Conservation (phyloP, 371 early-diverging fungal species). For the Syncephalastrum contaminatum region DNA sequence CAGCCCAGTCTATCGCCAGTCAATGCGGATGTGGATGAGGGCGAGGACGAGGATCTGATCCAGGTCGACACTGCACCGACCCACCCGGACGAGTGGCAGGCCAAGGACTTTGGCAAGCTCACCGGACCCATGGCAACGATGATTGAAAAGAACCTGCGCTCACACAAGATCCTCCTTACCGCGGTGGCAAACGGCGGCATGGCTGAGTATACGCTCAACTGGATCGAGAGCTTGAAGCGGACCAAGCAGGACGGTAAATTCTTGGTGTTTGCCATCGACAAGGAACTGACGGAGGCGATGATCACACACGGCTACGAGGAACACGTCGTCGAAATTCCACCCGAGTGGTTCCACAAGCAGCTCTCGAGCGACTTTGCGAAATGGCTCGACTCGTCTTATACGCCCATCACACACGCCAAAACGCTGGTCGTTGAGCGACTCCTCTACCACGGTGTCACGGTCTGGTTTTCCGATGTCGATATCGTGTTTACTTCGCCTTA, state of each 20-base stretch:
- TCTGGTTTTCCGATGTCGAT: conserved; percentile 54
- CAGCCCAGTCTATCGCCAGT: background rate
- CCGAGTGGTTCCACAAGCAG: conserved; percentile 35
- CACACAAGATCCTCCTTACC: conserved; percentile 19
- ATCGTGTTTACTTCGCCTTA: conserved; percentile 42
- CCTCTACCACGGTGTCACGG: conserved; percentile 36
- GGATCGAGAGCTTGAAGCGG: conserved; percentile 31
- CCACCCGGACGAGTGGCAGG: conserved; percentile 10
- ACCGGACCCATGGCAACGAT: background rate
- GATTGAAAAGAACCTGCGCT: background rate
- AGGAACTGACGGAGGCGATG: conserved; percentile 25
- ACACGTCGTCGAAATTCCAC: conserved; percentile 40
- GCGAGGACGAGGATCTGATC: conserved; percentile 10
- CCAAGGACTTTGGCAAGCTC: conserved; percentile 20
- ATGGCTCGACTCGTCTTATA: conserved; percentile 29
- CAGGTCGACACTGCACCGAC: conserved; percentile 12
- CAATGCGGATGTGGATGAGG: background rate
- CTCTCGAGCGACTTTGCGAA: conserved; percentile 24
- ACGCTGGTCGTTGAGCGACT: conserved; percentile 39
- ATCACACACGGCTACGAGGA: conserved; percentile 20
- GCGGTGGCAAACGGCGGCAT: conserved; percentile 39
- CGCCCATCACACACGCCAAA: conserved; percentile 41
- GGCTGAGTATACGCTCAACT: conserved; percentile 37
- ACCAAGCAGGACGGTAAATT: conserved; percentile 20
- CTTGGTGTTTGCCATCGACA: conserved; percentile 39